These are phyloP conservation scores for Madurella mycetomatis DNA, from an alignment of 2,329 filamentous ascomycete genomes.

Conservation along the genomic window DNA sequence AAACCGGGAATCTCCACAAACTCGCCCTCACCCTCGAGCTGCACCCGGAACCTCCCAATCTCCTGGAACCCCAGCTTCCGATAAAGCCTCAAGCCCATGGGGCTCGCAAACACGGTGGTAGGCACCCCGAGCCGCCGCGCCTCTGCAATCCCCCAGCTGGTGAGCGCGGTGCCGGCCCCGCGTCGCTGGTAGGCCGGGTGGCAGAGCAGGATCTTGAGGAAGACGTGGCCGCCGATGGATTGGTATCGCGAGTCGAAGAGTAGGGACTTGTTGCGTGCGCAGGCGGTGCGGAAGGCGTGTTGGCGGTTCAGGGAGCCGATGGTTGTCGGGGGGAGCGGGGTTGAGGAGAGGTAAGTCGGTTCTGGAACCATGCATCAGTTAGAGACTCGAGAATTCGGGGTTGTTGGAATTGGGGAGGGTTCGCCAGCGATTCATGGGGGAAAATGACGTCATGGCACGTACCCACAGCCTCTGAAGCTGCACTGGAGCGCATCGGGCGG, in stretches of 20 bases:
- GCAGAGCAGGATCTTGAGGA: constrained; percentile 25
- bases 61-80: constrained; percentile 23
- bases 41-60: constrained; percentile 22
- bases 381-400: not conserved
- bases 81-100: constrained; percentile 24
- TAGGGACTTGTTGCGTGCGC: constrained; percentile 12
- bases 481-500: not conserved
- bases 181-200: constrained; percentile 23
- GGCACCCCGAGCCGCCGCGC: constrained; percentile 14
- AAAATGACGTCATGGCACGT: not conserved
- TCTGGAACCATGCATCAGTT: not conserved
- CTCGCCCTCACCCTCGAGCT: constrained; percentile 23
- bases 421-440: not conserved
- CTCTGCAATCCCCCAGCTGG: constrained; percentile 21
- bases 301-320: constrained; percentile 21
- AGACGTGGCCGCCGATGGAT: constrained; percentile 18
- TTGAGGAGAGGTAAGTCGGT: constrained; percentile 12
- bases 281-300: constrained; percentile 19
- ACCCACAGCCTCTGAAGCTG: constrained; percentile 1
- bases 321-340: constrained; percentile 13
- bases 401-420: too few species aligned
- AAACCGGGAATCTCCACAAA: constrained; percentile 24
- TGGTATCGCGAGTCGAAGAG: constrained; percentile 21
- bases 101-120: constrained; percentile 26
- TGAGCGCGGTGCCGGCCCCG: constrained; percentile 23